Evolutionary conservation across 805 yeast genomes (phyloP), one percentile per base, ranked within the genome.

Genomic region (Saturnispora sekii): DNA sequence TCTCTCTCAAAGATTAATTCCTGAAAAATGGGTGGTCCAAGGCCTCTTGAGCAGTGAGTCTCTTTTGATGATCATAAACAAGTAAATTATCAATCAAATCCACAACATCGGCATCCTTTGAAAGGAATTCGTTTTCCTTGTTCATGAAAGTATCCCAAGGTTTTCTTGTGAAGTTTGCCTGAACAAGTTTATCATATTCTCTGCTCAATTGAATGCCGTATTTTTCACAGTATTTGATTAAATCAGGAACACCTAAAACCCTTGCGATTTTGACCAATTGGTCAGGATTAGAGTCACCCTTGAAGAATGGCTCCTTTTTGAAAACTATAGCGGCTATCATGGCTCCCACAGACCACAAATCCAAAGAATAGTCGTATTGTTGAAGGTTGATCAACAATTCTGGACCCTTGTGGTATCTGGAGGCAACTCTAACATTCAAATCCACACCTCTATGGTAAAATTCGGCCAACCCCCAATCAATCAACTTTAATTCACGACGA

Each of bases 401-500:
- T 1, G 96, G 96, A 9, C 95, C 96, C 66, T 88, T 88, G 65
- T 82, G 87, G 64, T 85, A 87, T 48, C 96, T 75, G 5, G 94
- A 83, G 0, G 96, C 96, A 32, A 88, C 96, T 49, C 96, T 73
- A 17, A 86, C 95, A 57, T 88, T 88, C 65, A 85, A 88, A 53
- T 86, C 94, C 41, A 83, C 84, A 5, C 90, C 93, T 2, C 84
- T 81, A 59, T 88, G 96, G 63, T 88, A 88, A 59, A 84, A 88
- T 61, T 88, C 96, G 7, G 96, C 96, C 49, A 88, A 67, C 12
- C 96, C 96, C 96, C 96, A 88, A 66, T 88, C 96, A 51, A 88
- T 88, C 45, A 88, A 73, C 54, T 90, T 74, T 57, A 88, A 66
- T 35, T 69, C 66, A 52, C 72, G 74, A 38, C 59, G 62, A 21